Percentiles rank a stretch among this genome's conserved stretches.
These are phyloP conservation scores for Hymenoscyphus scutula DNA, from an alignment of 2,329 filamentous ascomycete species.

Conservation along the genomic window DNA sequence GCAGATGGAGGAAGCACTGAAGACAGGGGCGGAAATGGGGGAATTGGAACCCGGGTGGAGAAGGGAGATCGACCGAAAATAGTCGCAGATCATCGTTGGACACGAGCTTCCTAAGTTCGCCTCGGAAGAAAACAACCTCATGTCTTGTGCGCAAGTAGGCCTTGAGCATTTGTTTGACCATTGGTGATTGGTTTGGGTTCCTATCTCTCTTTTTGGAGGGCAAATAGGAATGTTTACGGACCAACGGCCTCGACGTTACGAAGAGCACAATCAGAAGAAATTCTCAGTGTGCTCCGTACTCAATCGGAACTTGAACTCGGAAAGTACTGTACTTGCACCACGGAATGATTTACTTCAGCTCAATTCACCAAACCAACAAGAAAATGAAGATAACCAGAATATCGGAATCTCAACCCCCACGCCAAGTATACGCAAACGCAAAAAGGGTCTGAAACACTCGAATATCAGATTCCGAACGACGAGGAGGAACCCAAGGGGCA, in stretches of 20 bases:
- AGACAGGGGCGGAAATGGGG: not conserved
- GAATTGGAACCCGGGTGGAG: not conserved
- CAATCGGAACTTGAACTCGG: not conserved
- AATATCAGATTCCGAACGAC: not conserved
- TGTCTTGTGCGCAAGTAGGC: not conserved
- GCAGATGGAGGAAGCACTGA: not conserved
- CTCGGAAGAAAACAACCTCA: not conserved
- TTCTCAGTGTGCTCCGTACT: not conserved
- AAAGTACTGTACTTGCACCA: not conserved
- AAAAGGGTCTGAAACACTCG: not conserved
- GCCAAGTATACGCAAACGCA: not conserved
- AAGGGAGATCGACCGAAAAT: not conserved
- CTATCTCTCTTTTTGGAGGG: not conserved
- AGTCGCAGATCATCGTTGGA: not conserved
- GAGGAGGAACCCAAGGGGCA: too few relatives aligned
- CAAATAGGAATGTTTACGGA: not conserved
- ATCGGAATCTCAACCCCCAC: conserved; percentile 1
- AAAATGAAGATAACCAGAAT: conserved; percentile 1
- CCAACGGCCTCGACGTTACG: not conserved
- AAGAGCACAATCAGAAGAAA: not conserved
- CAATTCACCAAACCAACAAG: not conserved
- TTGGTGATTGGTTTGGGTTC: not conserved
- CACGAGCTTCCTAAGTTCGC: not conserved
- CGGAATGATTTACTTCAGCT: not conserved
- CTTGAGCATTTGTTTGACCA: not conserved